Conservation (phyloP, 495 filamentous ascomycete genomes). For the Aspergillus bertholletiae region DNA sequence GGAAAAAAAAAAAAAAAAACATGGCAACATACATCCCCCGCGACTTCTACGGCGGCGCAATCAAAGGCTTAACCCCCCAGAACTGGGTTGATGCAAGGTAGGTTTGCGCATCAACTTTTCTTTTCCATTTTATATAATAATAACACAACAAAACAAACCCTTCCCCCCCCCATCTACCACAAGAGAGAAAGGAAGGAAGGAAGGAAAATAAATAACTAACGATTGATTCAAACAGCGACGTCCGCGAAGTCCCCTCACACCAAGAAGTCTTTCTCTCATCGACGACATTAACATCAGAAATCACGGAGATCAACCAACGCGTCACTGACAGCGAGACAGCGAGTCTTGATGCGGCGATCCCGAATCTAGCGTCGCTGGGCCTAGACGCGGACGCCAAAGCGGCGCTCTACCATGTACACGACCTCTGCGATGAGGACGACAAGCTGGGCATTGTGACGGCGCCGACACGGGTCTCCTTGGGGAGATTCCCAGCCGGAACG, state of each 20-base stretch:
- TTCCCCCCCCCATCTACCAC: too few relatives aligned
- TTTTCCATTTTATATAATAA: too few relatives aligned
- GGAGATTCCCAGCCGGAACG: conserved; percentile 14
- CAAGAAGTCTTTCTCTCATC: conserved; percentile 89
- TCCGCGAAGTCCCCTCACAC: conserved; percentile 89
- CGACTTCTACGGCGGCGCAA: conserved; percentile 78
- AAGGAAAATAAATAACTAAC: background rate
- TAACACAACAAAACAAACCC: too few relatives aligned
- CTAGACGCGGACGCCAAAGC: conserved; percentile 11
- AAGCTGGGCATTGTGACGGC: conserved; percentile 51
- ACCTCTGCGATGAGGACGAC: conserved; percentile 67
- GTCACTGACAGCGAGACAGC: conserved; percentile 43
- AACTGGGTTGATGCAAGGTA: conserved; percentile 82
- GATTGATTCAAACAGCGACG: conserved; percentile 44
- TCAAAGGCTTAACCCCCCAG: conserved; percentile 65
- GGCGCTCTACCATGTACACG: conserved; percentile 70
- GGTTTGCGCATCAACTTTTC: too few relatives aligned
- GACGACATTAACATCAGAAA: conserved; percentile 73
- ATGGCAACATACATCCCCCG: conserved; percentile 52
- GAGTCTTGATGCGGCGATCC: too few relatives aligned
- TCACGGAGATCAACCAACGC: conserved; percentile 83
- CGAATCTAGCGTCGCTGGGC: too few relatives aligned
- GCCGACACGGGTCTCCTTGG: conserved; percentile 25
- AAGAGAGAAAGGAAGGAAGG: background rate
- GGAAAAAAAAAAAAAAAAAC: background rate